phyloP scores from a whole-genome alignment of 2,329 filamentous ascomycete species.

The Thielaviopsis euricoi region DNA sequence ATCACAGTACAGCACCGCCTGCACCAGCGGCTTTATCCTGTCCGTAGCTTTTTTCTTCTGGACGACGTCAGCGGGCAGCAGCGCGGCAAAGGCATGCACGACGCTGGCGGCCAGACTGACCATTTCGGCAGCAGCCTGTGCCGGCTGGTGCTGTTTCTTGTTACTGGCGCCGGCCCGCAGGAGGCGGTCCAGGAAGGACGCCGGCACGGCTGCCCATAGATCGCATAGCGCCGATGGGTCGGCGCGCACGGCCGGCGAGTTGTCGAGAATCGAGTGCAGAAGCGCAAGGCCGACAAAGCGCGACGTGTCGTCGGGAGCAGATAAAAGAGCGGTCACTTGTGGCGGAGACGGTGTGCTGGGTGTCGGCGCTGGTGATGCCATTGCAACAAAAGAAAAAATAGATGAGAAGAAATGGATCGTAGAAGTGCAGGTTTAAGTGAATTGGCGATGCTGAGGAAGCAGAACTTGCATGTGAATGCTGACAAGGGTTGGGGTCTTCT shows the following conservation, averaged over 20 bases:
- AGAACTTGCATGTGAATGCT: background rate
- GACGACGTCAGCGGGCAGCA: constrained; percentile 34
- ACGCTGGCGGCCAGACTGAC: constrained; percentile 46
- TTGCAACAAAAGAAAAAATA: too few species aligned
- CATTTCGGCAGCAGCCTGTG: constrained; percentile 38
- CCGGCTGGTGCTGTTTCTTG: constrained; percentile 27
- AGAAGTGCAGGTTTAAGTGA: too few species aligned
- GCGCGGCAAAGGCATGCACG: constrained; percentile 41
- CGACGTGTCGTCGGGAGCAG: constrained; percentile 47
- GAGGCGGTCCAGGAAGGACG: constrained; percentile 47
- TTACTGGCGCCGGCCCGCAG: constrained; percentile 33
- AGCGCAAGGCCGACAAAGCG: constrained; percentile 52
- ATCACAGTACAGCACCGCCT: constrained; percentile 28
- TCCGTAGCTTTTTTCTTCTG: constrained; percentile 30
- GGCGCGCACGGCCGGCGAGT: constrained; percentile 32
- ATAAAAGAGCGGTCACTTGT: constrained; percentile 38
- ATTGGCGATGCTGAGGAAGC: too few species aligned
- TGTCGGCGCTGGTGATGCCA: too few species aligned
- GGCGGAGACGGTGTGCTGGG: constrained; percentile 13
- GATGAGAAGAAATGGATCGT: too few species aligned
- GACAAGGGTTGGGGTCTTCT: background rate
- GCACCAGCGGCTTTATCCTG: constrained; percentile 36
- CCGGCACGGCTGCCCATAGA: constrained; percentile 43
- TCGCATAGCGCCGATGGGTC: constrained; percentile 28
- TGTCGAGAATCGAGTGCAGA: constrained; percentile 49